phyloP scores from a whole-genome alignment of 2,329 filamentous ascomycete species.

The Tolypocladium capitatum region DNA sequence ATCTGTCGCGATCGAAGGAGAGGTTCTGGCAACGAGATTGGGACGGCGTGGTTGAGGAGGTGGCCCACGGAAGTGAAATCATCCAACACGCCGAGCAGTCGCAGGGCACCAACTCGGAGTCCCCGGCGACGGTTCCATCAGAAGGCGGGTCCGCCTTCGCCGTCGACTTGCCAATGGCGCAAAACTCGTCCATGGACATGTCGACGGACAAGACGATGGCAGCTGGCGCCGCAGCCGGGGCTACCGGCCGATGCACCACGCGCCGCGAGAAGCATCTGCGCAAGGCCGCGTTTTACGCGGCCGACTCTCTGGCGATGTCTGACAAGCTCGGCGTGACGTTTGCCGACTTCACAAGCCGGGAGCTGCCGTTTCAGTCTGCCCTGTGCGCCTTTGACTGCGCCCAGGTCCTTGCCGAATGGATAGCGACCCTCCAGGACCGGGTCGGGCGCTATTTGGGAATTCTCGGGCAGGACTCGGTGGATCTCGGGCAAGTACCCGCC shows the following conservation, averaged over 20 bases:
- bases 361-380: slow-evolving; percentile 79
- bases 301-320: slow-evolving; percentile 79
- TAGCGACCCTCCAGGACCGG: slow-evolving; percentile 82
- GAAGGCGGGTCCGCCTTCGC: slow-evolving; percentile 34
- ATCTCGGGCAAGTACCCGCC: slow-evolving; percentile 66
- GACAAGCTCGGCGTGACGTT: slow-evolving; percentile 78
- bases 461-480: slow-evolving; percentile 69
- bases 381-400: slow-evolving; percentile 91
- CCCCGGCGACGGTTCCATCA: slow-evolving; percentile 19
- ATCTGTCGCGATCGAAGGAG: slow-evolving; percentile 83
- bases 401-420: slow-evolving; percentile 89
- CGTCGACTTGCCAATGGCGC: slow-evolving; percentile 39
- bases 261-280: slow-evolving; percentile 78
- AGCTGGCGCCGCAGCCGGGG: slow-evolving; percentile 3
- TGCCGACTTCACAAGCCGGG: slow-evolving; percentile 68
- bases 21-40: slow-evolving; percentile 91
- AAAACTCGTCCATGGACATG: slow-evolving; percentile 34
- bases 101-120: slow-evolving; percentile 35
- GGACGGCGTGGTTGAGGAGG: slow-evolving; percentile 78
- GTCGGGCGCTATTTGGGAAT: slow-evolving; percentile 84
- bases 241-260: slow-evolving; percentile 36
- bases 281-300: slow-evolving; percentile 91
- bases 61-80: slow-evolving; percentile 65
- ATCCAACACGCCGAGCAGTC: slow-evolving; percentile 58
- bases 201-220: slow-evolving; percentile 6